Evolutionary conservation across 2,329 filamentous ascomycete genomes (phyloP).

Genomic region (Pleomassaria siparia): DNA sequence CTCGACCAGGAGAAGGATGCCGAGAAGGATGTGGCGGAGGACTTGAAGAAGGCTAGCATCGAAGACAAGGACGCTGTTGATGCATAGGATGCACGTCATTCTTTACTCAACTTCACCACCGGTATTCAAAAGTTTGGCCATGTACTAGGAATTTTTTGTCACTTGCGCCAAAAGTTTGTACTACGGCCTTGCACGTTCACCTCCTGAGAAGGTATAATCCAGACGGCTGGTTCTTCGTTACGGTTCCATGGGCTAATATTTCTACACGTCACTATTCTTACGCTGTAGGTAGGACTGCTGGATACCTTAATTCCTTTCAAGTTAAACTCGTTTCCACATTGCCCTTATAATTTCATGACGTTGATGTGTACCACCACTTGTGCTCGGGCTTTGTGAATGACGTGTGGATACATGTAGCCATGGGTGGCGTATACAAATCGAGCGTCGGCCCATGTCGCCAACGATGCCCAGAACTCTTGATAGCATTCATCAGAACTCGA

Average conservation of each 20-base stretch:
- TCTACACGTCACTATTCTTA: slow-evolving; percentile 2
- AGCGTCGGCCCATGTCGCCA: slow-evolving; percentile 1
- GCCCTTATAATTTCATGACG: not conserved
- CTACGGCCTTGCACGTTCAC: not conserved
- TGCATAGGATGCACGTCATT: slow-evolving; percentile 19
- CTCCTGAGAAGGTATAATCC: not conserved
- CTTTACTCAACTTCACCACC: not conserved
- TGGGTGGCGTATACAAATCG: not conserved
- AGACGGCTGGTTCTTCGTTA: not conserved
- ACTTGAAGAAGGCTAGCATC: slow-evolving; percentile 61
- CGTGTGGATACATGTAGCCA: not conserved
- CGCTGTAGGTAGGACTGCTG: not conserved
- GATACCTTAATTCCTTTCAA: not conserved
- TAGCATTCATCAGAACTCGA: slow-evolving; percentile 11
- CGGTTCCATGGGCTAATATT: not conserved
- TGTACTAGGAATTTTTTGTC: slow-evolving; percentile 7
- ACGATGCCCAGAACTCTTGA: not conserved
- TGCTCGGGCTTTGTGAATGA: not conserved
- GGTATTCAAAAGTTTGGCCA: slow-evolving; percentile 4
- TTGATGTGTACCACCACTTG: not conserved
- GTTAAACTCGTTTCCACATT: not conserved
- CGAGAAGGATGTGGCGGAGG: slow-evolving; percentile 59
- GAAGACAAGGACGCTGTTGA: slow-evolving; percentile 51
- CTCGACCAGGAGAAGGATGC: slow-evolving; percentile 60
- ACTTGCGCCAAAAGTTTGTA: not conserved